Percentiles rank a stretch among this genome's conserved stretches.
phyloP scores from a whole-genome alignment of 306 rosid species.

The Morella rubra region DNA sequence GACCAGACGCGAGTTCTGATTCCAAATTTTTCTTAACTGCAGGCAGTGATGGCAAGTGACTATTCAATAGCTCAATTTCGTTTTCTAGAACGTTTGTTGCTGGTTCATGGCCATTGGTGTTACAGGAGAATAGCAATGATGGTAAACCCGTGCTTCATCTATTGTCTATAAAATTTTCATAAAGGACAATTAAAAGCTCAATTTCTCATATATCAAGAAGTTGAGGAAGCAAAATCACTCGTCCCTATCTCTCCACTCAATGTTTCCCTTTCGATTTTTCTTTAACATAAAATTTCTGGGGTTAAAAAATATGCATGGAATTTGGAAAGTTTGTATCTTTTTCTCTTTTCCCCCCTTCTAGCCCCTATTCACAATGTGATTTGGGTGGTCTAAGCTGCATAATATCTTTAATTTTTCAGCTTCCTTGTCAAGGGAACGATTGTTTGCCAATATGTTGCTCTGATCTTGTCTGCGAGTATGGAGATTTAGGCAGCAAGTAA shows the following conservation, averaged over 20 bases:
- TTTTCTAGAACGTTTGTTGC: constrained; percentile 77
- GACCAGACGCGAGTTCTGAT: constrained; percentile 19
- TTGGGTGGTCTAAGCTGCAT: constrained; percentile 5
- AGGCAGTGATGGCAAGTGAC: constrained; percentile 98
- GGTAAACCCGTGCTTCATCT: constrained; percentile 52
- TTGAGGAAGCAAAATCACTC: constrained; percentile 1
- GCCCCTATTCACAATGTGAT: constrained; percentile 4
- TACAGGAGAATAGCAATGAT: constrained; percentile 85
- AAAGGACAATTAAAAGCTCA: background rate
- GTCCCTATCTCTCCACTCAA: constrained; percentile 2
- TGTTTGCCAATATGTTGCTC: constrained; percentile 5
- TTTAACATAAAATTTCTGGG: constrained; percentile 5
- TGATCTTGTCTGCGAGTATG: background rate
- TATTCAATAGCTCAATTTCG: constrained; percentile 75
- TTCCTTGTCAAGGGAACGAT: constrained; percentile 21
- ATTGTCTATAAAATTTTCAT: background rate
- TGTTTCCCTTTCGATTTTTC: constrained; percentile 3
- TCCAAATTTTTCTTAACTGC: constrained; percentile 25
- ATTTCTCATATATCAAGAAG: background rate
- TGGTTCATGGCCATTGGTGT: constrained; percentile 96
- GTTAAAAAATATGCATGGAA: background rate
- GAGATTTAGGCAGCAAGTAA: constrained; percentile 1
- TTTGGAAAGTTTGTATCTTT: background rate
- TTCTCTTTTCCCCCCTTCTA: background rate
- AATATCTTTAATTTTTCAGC: constrained; percentile 6